Evolutionary conservation across 192 early-diverging fungal species (phyloP), one percentile per base, ranked within the genome.

Genomic region (Coemansia sp.): DNA sequence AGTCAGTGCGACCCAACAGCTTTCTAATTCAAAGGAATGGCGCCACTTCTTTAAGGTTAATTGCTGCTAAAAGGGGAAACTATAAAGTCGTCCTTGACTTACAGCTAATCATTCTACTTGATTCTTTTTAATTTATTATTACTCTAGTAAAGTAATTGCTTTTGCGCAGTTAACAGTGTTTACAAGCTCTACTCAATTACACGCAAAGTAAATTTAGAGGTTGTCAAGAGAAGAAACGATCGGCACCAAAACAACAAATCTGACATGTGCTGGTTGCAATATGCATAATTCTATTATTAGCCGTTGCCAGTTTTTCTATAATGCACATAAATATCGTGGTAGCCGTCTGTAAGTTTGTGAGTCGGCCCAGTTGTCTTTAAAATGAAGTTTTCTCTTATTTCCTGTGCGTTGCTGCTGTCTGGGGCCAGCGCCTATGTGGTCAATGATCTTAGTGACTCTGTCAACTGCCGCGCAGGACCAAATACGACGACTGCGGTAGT

Each of bases 401-500:
- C 48, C 19, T 15, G 7, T 7, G n/a, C 15, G 48, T 22, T 19
- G 19, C 19, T 49, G 5, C 48, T 49, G n/a, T n/a, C 48, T 49
- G 48, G 17, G 19, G 48, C 19, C 19, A 19, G 48, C n/a, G 48
- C 48, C 17, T 49, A 17, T 17, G 15, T 8, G 7, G 48, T 49
- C 48, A 49, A 49, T 19, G 48, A 49, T 17, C 19, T 49, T 2
- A 17, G n/a, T 7, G 48, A 49, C 48, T 72, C 60, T 9, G 64
- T 45, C 17, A 65, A 73, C 61, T 78, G 76, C 66, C 76, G 70
- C 56, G 37, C 50, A 3, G 59, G 38, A 14, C 60, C 70, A 21
- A 67, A 61, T 25, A 70, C 76, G 6, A 56, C 57, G 22, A 51
- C 57, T 15, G 32, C 70, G 1, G 64, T 73, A 15, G 71, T 65